These are phyloP conservation scores for Podospora comata DNA, from an alignment of 495 filamentous ascomycete species.

Conservation along the genomic window DNA sequence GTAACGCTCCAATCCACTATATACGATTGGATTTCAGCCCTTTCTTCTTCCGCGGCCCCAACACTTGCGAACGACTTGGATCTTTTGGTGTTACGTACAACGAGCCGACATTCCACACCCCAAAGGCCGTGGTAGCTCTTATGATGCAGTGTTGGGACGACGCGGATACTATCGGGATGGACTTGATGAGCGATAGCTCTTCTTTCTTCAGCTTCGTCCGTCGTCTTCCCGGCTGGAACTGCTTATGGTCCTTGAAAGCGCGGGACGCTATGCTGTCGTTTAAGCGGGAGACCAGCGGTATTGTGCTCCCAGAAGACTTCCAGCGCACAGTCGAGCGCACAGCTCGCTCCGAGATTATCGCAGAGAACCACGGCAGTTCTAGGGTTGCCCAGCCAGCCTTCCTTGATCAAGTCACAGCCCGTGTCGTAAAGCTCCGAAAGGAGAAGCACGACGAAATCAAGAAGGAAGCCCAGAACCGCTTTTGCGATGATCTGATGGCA, in stretches of 20 bases:
- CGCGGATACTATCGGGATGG: constrained; percentile 25
- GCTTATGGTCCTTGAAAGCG: constrained; percentile 29
- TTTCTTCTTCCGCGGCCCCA: constrained; percentile 25
- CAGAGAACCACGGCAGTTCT: neutral
- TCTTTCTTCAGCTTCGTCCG: constrained; percentile 28
- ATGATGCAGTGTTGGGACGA: constrained; percentile 11
- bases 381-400: neutral
- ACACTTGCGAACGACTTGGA: constrained; percentile 11
- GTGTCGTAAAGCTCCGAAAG: neutral
- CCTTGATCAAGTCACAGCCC: neutral
- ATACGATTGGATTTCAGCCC: constrained; percentile 27
- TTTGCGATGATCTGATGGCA: constrained; percentile 24
- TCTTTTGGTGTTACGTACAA: constrained; percentile 29
- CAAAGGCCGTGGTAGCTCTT: constrained; percentile 23
- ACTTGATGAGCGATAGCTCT: constrained; percentile 27
- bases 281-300: neutral
- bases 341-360: neutral
- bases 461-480: neutral
- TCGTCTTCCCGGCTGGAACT: constrained; percentile 27
- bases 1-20: neutral
- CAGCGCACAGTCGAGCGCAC: neutral
- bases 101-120: constrained; percentile 25
- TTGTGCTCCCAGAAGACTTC: neutral
- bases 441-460: neutral
- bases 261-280: constrained; percentile 23